Conservation (phyloP, 1,139 yeast species). For the Diutina pseudorugosa region DNA sequence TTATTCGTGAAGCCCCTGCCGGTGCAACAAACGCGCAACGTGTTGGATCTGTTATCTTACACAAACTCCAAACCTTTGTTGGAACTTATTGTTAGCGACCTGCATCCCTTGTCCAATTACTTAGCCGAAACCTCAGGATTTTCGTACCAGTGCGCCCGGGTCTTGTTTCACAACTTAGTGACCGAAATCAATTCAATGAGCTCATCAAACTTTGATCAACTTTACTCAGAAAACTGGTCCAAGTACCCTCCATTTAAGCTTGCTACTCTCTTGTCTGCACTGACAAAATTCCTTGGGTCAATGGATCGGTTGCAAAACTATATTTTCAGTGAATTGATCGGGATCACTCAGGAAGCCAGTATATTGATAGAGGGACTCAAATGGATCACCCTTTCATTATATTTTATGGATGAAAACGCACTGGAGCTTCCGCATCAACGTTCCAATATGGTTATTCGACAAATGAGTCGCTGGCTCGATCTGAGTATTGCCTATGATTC, state of each 20-base stretch:
- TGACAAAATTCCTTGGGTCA: slow-evolving; percentile 17
- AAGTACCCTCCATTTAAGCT: slow-evolving; percentile 20
- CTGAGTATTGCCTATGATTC: slow-evolving; percentile 48
- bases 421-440: slow-evolving; percentile 45
- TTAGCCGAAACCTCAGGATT: not conserved
- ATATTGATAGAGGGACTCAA: slow-evolving; percentile 30
- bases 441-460: slow-evolving; percentile 44
- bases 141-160: not conserved
- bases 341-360: slow-evolving; percentile 28
- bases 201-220: not conserved
- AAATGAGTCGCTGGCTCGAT: slow-evolving; percentile 47
- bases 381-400: slow-evolving; percentile 37
- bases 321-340: slow-evolving; percentile 55
- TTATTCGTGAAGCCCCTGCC: not conserved
- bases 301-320: slow-evolving; percentile 47
- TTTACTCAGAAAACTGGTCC: not conserved
- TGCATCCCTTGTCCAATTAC: not conserved
- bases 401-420: slow-evolving; percentile 28
- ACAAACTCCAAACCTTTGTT: not conserved
- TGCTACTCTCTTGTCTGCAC: slow-evolving; percentile 24
- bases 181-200: not conserved
- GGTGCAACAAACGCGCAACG: not conserved
- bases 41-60: not conserved
- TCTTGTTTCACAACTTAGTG: not conserved
- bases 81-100: not conserved